Conservation (phyloP, 2,329 filamentous ascomycete species). For the Chaetomiaceae sp. region DNA sequence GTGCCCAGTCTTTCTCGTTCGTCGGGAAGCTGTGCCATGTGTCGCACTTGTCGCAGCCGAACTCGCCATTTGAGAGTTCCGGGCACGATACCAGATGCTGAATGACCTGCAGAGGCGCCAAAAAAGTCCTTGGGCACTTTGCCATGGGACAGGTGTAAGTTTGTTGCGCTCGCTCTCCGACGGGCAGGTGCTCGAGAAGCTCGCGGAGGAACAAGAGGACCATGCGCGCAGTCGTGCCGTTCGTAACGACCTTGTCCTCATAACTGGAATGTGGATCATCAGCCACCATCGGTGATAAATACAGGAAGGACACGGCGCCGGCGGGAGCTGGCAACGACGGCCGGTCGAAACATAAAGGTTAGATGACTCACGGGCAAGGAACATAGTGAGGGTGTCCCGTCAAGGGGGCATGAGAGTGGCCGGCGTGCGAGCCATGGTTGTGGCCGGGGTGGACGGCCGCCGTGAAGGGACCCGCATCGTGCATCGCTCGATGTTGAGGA, state of each 20-base stretch:
- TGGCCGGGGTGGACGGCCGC: constrained; percentile 17
- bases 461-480: constrained; percentile 21
- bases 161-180: constrained; percentile 17
- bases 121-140: constrained; percentile 21
- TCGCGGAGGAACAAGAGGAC: constrained; percentile 27
- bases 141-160: constrained; percentile 27
- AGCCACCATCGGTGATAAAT: neutral
- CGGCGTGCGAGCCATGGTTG: constrained; percentile 16
- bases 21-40: constrained; percentile 26
- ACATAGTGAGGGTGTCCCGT: constrained; percentile 13
- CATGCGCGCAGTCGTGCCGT: constrained; percentile 26
- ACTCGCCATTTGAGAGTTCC: constrained; percentile 25
- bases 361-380: constrained; percentile 25
- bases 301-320: no score
- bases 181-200: constrained; percentile 23
- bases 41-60: constrained; percentile 27
- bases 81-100: constrained; percentile 27
- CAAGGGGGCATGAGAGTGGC: constrained; percentile 17
- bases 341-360: no score
- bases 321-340: no score
- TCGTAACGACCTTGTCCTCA: constrained; percentile 25
- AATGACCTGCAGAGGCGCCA: constrained; percentile 23
- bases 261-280: constrained; percentile 19
- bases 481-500: constrained; percentile 23
- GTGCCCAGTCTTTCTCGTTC: constrained; percentile 28